phyloP scores from a whole-genome alignment of 306 rosid genomes.

The Corylus heterophylla region DNA sequence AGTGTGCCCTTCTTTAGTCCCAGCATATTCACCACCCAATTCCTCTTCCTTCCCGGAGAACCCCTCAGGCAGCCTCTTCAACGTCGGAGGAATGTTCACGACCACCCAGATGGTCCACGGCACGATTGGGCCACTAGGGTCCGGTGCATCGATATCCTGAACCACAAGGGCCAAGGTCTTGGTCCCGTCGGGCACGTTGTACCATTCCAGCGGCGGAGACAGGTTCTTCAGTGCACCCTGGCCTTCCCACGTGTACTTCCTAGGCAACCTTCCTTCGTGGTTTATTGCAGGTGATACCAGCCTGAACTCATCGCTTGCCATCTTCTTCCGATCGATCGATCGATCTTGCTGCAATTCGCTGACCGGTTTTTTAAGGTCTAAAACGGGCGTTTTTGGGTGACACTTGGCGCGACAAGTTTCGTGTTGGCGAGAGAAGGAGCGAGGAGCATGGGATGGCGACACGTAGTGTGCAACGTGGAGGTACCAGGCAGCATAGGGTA shows the following conservation, averaged over 20 bases:
- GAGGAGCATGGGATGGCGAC: not conserved
- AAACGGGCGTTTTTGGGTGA: conserved; percentile 3
- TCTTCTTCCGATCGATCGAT: conserved; percentile 23
- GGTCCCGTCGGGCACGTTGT: conserved; percentile 70
- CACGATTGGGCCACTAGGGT: conserved; percentile 52
- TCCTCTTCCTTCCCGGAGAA: conserved; percentile 66
- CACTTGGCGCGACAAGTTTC: conserved; percentile 26
- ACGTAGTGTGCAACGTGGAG: conserved; percentile 37
- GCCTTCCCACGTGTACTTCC: conserved; percentile 66
- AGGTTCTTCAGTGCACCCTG: conserved; percentile 75
- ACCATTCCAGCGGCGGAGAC: conserved; percentile 91
- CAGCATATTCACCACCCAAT: conserved; percentile 46
- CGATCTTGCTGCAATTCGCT: not conserved
- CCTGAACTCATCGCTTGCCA: conserved; percentile 60
- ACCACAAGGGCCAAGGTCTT: conserved; percentile 64
- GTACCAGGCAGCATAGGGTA: not conserved
- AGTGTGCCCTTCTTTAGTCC: conserved; percentile 60
- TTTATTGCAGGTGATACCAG: conserved; percentile 53
- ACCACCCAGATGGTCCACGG: conserved; percentile 87
- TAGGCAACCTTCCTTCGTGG: conserved; percentile 62
- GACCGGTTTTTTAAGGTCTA: not conserved
- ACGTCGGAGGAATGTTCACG: conserved; percentile 52
- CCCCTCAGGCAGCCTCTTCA: conserved; percentile 70
- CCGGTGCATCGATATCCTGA: conserved; percentile 76
- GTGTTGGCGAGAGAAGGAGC: conserved; percentile 23